phyloP scores from a whole-genome alignment of 2,329 filamentous ascomycete genomes.

The Cladosporium sp. region DNA sequence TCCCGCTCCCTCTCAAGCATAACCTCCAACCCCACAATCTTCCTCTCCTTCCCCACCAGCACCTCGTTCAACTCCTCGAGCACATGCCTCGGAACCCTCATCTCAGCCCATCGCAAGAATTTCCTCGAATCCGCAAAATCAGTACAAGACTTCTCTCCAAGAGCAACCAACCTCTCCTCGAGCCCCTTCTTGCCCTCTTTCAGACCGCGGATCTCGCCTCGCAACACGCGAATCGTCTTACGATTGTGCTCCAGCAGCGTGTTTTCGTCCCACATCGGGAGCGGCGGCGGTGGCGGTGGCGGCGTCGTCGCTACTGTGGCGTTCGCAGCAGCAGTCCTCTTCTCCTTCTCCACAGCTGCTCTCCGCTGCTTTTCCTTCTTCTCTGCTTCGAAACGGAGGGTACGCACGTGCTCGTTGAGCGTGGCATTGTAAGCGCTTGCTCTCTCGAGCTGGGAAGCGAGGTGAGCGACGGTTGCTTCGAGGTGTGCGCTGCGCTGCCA shows the following conservation, averaged over 20 bases:
- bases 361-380: background rate
- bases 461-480: background rate
- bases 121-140: background rate
- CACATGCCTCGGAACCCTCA: background rate
- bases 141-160: background rate
- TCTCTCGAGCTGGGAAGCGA: background rate
- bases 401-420: background rate
- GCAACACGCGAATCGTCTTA: background rate
- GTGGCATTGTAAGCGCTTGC: background rate
- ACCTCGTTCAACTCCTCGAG: conserved; percentile 10
- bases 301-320: background rate
- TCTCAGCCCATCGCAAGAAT: background rate
- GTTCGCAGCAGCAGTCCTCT: background rate
- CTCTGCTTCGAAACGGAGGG: background rate
- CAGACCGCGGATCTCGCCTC: background rate
- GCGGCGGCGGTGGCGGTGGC: background rate
- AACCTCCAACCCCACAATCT: background rate
- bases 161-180: background rate
- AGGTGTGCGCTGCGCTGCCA: background rate
- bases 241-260: background rate
- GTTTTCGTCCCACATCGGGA: background rate
- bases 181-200: background rate
- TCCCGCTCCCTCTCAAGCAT: background rate
- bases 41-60: conserved; percentile 3
- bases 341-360: background rate